phyloP scores from a whole-genome alignment of 2,329 filamentous ascomycete species.

The Zopfia rhizophila region DNA sequence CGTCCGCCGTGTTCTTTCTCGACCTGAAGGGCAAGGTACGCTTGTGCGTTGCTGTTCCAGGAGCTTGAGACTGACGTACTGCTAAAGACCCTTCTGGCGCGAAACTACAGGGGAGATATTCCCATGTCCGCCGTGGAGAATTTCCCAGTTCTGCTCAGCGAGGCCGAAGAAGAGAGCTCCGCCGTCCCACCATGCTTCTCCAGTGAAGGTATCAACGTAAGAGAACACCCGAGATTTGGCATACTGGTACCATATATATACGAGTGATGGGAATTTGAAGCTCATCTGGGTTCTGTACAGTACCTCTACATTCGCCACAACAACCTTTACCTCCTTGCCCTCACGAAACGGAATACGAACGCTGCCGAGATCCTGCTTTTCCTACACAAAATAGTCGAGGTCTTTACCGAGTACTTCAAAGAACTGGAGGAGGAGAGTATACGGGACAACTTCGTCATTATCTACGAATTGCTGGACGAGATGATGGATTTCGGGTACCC shows the following conservation, averaged over 20 bases:
- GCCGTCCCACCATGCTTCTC: slow-evolving; percentile 98
- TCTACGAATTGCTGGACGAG: slow-evolving; percentile 97
- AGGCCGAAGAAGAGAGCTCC: slow-evolving; percentile 99
- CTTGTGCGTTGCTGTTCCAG: slow-evolving; percentile 28
- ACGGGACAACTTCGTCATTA: slow-evolving; percentile 98
- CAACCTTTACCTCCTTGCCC: slow-evolving; percentile 96
- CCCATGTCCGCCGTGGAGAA: slow-evolving; percentile 99
- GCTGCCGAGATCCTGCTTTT: slow-evolving; percentile 98
- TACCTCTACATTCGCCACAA: slow-evolving; percentile 99
- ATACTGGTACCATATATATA: background rate
- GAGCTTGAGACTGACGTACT: slow-evolving; percentile 39
- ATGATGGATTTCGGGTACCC: slow-evolving; percentile 99
- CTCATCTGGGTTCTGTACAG: slow-evolving; percentile 55
- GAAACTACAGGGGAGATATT: slow-evolving; percentile 98
- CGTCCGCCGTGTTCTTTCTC: slow-evolving; percentile 97
- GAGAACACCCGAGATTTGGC: slow-evolving; percentile 45
- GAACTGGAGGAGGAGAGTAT: slow-evolving; percentile 98
- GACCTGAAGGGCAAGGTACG: slow-evolving; percentile 99
- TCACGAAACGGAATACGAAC: slow-evolving; percentile 99
- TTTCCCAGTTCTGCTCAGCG: slow-evolving; percentile 93
- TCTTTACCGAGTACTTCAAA: slow-evolving; percentile 99
- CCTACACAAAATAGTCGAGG: slow-evolving; percentile 96
- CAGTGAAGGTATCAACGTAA: slow-evolving; percentile 95
- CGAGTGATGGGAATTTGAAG: no score
- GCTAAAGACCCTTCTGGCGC: slow-evolving; percentile 89